phyloP scores from a whole-genome alignment of 208 protist genomes.

The Leishmania tarentolae region DNA sequence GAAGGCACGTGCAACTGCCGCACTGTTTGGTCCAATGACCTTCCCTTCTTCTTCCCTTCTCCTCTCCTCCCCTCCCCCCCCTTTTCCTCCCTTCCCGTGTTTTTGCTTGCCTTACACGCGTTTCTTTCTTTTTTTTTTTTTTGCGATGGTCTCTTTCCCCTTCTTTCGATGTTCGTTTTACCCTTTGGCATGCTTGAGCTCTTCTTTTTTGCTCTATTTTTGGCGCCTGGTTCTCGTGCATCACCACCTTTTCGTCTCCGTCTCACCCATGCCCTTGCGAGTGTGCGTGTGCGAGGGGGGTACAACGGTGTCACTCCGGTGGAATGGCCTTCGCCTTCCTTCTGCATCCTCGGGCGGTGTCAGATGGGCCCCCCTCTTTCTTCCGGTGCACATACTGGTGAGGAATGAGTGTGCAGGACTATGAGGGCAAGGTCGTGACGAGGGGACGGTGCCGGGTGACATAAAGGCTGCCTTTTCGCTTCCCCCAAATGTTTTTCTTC shows the following conservation, averaged over 20 bases:
- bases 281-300: background rate
- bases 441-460: background rate
- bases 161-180: background rate
- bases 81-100: constrained; percentile 7
- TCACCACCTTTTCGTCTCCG: too few relatives aligned
- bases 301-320: background rate
- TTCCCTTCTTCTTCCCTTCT: background rate
- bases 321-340: constrained; percentile 5
- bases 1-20: background rate
- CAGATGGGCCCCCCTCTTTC: background rate
- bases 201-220: background rate
- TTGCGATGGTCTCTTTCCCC: background rate
- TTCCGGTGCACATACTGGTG: background rate
- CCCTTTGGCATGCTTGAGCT: background rate
- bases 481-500: background rate
- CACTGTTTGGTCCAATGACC: too few relatives aligned
- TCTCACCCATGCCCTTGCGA: too few relatives aligned
- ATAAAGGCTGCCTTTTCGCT: background rate
- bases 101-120: background rate
- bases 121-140: constrained; percentile 5
- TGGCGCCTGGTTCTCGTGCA: background rate
- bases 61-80: background rate
- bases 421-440: background rate
- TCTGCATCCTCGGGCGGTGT: background rate
- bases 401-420: background rate